Evolutionary conservation across 1,284 basidiomycete species (phyloP), one percentile per base, ranked within the genome.

Genomic region (Ganoderma lucidum): DNA sequence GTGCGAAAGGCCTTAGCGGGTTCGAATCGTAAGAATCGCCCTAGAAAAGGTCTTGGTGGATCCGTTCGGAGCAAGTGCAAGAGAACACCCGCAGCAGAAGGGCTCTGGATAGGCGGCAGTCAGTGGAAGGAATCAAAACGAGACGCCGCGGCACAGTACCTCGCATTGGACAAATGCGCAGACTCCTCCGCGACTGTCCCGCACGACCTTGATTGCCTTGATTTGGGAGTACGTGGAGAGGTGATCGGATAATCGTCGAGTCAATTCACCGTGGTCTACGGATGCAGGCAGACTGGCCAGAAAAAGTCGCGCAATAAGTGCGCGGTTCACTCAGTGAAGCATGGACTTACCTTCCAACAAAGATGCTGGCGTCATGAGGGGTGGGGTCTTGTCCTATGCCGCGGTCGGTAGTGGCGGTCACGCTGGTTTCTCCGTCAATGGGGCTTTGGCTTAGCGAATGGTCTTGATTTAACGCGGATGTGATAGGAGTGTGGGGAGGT

Each of bases 111-210:
- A 42, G 14, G 28, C 9, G 9, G 35, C 8, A 9, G 30, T 37
- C 39, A 6, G 37, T 12, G 23, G 15, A 9, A 61, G 60, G 44
- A 37, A 70, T 68, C 73, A 64, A 63, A 66, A 71, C 73, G 70
- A 70, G 74, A 65, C 28, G 35, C 19, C 2, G 56, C 51, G 67
- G 17, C 30, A 59, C 23, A 14, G 42, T 75, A 92, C 93, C 83
- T 93, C 86, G 83, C 92, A 94, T 79, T 94, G 93, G 19, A 93
- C 88, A 77, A 94, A 94, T 62, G 93, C 93, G 75, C 93, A 93
- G 45, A 90, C 86, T 35, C 91, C 89, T 55, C 92, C 91, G 77
- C 89, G 91, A 68, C 85, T 86, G 77, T 94, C 92, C 67, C 89
- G 89, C 63, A 93, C 86, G 61, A 93, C 88, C 78, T 94, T 94